Evolutionary conservation across 768 basidiomycete genomes (phyloP).

Genomic region (Podaxis pistillaris): DNA sequence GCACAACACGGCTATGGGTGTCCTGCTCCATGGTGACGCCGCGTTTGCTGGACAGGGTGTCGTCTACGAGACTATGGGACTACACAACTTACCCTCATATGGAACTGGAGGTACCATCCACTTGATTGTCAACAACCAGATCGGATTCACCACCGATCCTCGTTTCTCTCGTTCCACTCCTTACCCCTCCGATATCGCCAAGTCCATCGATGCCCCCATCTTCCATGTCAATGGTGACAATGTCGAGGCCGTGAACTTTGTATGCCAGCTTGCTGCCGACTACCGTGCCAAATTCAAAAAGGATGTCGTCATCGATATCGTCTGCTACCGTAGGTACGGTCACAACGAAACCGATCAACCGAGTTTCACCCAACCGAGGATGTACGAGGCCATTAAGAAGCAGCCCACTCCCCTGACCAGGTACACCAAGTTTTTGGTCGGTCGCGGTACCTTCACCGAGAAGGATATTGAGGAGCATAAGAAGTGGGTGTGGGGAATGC

Average conservation of each 20-base stretch:
- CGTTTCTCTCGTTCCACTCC: slow-evolving; percentile 97
- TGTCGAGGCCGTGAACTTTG: slow-evolving; percentile 96
- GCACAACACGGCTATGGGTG: slow-evolving; percentile 88
- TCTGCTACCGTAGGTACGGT: slow-evolving; percentile 98
- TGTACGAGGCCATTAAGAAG: slow-evolving; percentile 96
- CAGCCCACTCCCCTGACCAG: slow-evolving; percentile 90
- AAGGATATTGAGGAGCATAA: slow-evolving; percentile 98
- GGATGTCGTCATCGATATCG: slow-evolving; percentile 97
- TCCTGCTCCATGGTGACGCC: slow-evolving; percentile 96
- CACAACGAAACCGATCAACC: slow-evolving; percentile 99
- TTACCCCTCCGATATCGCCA: slow-evolving; percentile 97
- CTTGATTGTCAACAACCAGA: slow-evolving; percentile 98
- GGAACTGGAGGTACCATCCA: slow-evolving; percentile 98
- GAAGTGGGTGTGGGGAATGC: slow-evolving; percentile 99
- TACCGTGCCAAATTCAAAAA: slow-evolving; percentile 98
- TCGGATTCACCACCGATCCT: slow-evolving; percentile 98
- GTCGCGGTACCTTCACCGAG: slow-evolving; percentile 91
- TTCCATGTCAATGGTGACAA: slow-evolving; percentile 99
- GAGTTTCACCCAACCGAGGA: slow-evolving; percentile 96
- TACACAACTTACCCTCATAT: slow-evolving; percentile 92
- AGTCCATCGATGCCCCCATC: slow-evolving; percentile 96
- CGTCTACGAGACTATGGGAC: slow-evolving; percentile 99
- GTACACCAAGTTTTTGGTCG: slow-evolving; percentile 88
- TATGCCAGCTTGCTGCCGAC: slow-evolving; percentile 96
- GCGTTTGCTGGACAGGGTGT: slow-evolving; percentile 98